Evolutionary conservation across 805 yeast species (phyloP).

Genomic region (Ascoidea rubescens): DNA sequence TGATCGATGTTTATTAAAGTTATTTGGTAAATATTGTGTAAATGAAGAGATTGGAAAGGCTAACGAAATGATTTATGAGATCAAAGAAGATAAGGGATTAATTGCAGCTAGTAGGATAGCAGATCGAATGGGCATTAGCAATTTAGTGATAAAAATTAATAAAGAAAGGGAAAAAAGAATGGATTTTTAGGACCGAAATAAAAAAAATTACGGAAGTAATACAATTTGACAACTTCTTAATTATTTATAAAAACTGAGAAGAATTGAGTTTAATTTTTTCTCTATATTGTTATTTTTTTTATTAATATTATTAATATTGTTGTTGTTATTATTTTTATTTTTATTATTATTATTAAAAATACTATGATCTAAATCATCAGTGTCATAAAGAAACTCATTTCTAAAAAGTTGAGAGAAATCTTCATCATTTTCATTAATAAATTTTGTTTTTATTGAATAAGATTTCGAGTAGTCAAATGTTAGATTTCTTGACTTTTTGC

Average conservation of each 20-base stretch:
- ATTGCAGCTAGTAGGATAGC: constrained; percentile 79
- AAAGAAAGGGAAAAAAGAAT: constrained; percentile 37
- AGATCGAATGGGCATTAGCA: constrained; percentile 45
- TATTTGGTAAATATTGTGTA: constrained; percentile 63
- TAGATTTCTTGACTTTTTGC: too few relatives aligned
- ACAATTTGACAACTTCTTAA: too few relatives aligned
- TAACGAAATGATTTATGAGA: constrained; percentile 48
- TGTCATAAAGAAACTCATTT: background rate
- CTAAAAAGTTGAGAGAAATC: background rate
- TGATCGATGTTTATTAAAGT: constrained; percentile 66
- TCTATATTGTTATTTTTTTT: too few relatives aligned
- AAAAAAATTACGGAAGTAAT: too few relatives aligned
- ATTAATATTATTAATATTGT: too few relatives aligned
- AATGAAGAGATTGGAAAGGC: constrained; percentile 55
- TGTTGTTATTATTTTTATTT: too few relatives aligned
- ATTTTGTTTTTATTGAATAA: background rate
- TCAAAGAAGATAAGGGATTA: constrained; percentile 67
- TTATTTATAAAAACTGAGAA: too few relatives aligned
- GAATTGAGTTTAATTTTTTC: background rate
- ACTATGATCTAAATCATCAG: background rate
- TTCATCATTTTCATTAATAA: background rate
- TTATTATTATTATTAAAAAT: too few relatives aligned
- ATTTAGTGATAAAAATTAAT: constrained; percentile 39
- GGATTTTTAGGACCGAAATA: constrained; percentile 10
- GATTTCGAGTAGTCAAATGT: background rate